Evolutionary conservation across 2,329 filamentous ascomycete species (phyloP).

Genomic region (Pyricularia grisea): DNA sequence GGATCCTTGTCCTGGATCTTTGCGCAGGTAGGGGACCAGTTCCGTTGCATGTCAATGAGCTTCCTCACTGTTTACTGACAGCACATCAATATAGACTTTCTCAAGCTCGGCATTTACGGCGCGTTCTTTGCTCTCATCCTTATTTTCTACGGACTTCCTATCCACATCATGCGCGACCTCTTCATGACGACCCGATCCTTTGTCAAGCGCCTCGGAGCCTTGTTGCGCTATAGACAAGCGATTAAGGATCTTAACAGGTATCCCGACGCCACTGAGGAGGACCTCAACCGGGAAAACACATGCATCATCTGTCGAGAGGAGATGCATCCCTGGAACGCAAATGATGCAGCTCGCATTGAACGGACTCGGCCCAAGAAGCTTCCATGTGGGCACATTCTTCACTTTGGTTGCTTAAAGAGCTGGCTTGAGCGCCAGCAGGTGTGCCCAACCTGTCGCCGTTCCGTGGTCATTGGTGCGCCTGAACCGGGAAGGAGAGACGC

Average conservation of each 20-base stretch:
- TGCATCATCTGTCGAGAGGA: slow-evolving; percentile 97
- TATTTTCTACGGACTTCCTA: slow-evolving; percentile 87
- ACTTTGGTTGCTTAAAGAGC: slow-evolving; percentile 88
- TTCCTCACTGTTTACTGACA: neutral
- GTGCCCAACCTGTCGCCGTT: slow-evolving; percentile 84
- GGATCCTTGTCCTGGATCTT: slow-evolving; percentile 81
- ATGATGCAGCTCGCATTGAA: slow-evolving; percentile 64
- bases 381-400: slow-evolving; percentile 89
- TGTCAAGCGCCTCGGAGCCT: slow-evolving; percentile 77
- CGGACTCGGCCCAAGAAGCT: slow-evolving; percentile 87
- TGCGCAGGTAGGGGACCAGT: slow-evolving; percentile 54
- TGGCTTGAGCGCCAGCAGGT: slow-evolving; percentile 98
- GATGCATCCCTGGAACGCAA: slow-evolving; percentile 70
- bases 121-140: slow-evolving; percentile 91
- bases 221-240: slow-evolving; percentile 82
- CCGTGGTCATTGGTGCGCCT: slow-evolving; percentile 55
- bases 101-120: slow-evolving; percentile 83
- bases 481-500: slow-evolving; percentile 13
- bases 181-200: slow-evolving; percentile 93
- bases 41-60: neutral
- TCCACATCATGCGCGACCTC: slow-evolving; percentile 92
- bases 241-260: slow-evolving; percentile 93
- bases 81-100: slow-evolving; percentile 54
- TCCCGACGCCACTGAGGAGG: slow-evolving; percentile 80
- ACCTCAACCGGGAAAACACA: slow-evolving; percentile 77